Base-by-base conservation (phyloP, 1,284 basidiomycete species). In the Tremellales sp. region DNA sequence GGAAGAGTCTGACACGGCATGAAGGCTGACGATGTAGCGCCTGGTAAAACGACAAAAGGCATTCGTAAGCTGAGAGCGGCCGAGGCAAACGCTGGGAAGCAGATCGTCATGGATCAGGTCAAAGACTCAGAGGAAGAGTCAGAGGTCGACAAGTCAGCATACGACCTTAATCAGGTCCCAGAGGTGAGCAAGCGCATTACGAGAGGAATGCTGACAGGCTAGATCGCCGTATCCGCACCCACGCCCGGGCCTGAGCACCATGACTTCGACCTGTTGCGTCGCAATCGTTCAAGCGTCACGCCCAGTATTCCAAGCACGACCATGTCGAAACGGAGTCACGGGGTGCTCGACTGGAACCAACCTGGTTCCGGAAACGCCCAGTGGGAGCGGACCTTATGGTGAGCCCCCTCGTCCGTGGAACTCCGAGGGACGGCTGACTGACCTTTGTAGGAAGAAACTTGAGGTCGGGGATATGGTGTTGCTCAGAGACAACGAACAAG, bases 401-500 rank as follows among this genome's bases (percentile, higher is more conserved):
- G 25, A 31, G 15, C 22, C 8, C 19, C 21, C 7, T 40, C 36
- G 22, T 43, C 23, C 26, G 26, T 15, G n/a, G 19, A 15, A 31
- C n/a, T n/a, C 15, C 29, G 29, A 31, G 29, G 15, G 15, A n/a
- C n/a, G n/a, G n/a, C 36, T 43, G 25, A 40, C 33, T 40, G 43
- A 15, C 15, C 22, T 17, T n/a, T 29, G 12, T 40, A 66, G 64
- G 94, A 97, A 97, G 79, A 97, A 97, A 77, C 79, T 98, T 43
- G 91, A 96, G 71, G 93, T 97, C 4, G 94, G 94, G n/a, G 94
- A 97, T 68, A 75, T 97, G 22, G 88, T 98, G 22, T 76, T 97
- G 2, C 77, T 97, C 23, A 79, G 86, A 48, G 90, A 97, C 65
- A 88, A 97, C 70, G 94, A 97, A 53, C 91, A 96, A 73, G 85